These are phyloP conservation scores for Ceratobasidium sp. DNA, from an alignment of 1,284 basidiomycete species.

Conservation along the genomic window DNA sequence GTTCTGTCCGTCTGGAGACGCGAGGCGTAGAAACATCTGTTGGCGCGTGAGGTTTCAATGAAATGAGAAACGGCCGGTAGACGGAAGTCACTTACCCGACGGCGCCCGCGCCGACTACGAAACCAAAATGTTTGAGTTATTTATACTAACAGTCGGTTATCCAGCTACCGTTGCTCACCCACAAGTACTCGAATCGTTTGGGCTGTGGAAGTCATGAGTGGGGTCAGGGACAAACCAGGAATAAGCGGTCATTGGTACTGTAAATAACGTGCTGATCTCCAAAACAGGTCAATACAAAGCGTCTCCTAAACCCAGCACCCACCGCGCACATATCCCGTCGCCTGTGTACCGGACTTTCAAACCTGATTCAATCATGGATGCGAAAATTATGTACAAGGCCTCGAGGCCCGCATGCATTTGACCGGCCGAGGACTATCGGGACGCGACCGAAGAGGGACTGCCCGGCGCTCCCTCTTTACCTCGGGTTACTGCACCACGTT, in stretches of 20 bases:
- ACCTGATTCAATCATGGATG: neutral
- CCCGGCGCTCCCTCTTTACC: neutral
- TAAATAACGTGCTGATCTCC: neutral
- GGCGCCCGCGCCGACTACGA: slow-evolving; percentile 53
- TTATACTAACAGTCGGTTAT: too few species aligned
- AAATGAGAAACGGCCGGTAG: neutral
- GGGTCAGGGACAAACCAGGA: neutral
- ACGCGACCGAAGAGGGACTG: neutral
- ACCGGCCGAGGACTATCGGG: neutral
- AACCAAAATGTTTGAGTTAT: neutral
- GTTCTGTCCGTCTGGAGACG: slow-evolving; percentile 45
- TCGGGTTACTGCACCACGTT: neutral
- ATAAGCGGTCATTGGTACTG: neutral
- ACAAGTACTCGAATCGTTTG: slow-evolving; percentile 19
- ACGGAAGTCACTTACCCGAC: slow-evolving; percentile 46
- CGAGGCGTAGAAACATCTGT: slow-evolving; percentile 53
- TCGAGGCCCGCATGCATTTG: neutral
- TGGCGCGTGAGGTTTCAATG: neutral
- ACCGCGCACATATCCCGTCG: neutral
- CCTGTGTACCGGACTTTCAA: neutral
- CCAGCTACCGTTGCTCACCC: slow-evolving; percentile 4
- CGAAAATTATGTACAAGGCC: neutral
- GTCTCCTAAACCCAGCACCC: neutral
- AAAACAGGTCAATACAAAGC: neutral
- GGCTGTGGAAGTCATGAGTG: slow-evolving; percentile 6